These are phyloP conservation scores for Clarireedia hainanense DNA, from an alignment of 2,329 filamentous ascomycete species.

Conservation along the genomic window DNA sequence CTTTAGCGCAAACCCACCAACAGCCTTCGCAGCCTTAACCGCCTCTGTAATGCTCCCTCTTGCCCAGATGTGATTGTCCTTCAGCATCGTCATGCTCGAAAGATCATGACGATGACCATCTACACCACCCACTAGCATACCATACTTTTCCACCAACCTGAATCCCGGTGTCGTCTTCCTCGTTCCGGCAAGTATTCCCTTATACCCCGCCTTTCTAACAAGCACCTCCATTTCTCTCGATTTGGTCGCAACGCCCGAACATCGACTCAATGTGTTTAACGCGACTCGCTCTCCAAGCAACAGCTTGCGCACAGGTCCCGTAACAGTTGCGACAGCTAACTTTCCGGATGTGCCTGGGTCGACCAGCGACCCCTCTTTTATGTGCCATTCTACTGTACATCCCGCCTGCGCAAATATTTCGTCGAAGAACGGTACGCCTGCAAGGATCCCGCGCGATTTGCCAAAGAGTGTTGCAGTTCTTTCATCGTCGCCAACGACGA, in stretches of 20 bases:
- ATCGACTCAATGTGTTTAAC: constrained; percentile 81
- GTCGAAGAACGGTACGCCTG: constrained; percentile 89
- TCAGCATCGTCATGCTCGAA: constrained; percentile 94
- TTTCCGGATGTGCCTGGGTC: constrained; percentile 45
- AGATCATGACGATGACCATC: constrained; percentile 90
- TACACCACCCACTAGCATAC: constrained; percentile 88
- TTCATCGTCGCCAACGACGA: constrained; percentile 72
- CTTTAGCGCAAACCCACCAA: constrained; percentile 85
- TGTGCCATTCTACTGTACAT: constrained; percentile 86
- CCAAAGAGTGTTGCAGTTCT: constrained; percentile 60
- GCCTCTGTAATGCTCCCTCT: constrained; percentile 79
- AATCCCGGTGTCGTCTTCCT: constrained; percentile 97
- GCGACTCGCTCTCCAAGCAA: constrained; percentile 91
- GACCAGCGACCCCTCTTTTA: constrained; percentile 65
- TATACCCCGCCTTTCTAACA: constrained; percentile 62
- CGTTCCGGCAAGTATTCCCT: constrained; percentile 82
- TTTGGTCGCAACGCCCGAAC: constrained; percentile 80
- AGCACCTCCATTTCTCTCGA: constrained; percentile 46
- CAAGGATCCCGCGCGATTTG: constrained; percentile 72
- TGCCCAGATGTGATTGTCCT: constrained; percentile 97
- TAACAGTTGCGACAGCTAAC: constrained; percentile 68
- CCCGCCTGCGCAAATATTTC: constrained; percentile 87
- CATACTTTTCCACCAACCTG: constrained; percentile 93
- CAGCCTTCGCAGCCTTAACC: constrained; percentile 73
- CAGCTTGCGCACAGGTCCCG: constrained; percentile 66